Evolutionary conservation across 805 yeast species (phyloP).

Genomic region (Barnettozyma wickerhamii): DNA sequence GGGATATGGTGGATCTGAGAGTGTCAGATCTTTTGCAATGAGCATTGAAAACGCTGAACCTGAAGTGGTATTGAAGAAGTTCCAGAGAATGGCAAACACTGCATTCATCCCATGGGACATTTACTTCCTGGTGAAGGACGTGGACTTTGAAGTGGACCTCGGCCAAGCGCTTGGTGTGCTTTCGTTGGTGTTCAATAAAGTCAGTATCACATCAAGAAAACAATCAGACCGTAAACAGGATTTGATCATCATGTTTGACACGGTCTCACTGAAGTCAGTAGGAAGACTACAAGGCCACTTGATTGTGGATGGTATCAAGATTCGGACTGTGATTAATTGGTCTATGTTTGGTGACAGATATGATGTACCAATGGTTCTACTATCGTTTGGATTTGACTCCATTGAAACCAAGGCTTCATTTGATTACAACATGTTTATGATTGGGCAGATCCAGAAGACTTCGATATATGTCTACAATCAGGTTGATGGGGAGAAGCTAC

Average conservation of each 20-base stretch:
- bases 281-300: constrained; percentile 82
- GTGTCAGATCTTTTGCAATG: constrained; percentile 23
- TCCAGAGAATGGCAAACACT: constrained; percentile 56
- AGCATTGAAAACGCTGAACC: constrained; percentile 5
- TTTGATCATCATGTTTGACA: constrained; percentile 55
- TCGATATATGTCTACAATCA: constrained; percentile 65
- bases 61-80: constrained; percentile 34
- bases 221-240: constrained; percentile 67
- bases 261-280: constrained; percentile 46
- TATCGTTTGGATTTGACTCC: constrained; percentile 51
- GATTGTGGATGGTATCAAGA: constrained; percentile 41
- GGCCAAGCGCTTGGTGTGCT: constrained; percentile 81
- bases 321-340: constrained; percentile 74
- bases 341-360: constrained; percentile 39
- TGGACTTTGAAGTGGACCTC: constrained; percentile 59
- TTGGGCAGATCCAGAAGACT: constrained; percentile 47
- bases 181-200: constrained; percentile 46
- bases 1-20: constrained; percentile 2
- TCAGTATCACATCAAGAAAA: constrained; percentile 70
- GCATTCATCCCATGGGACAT: constrained; percentile 73
- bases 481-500: constrained; percentile 39
- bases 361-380: constrained; percentile 62
- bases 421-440: constrained; percentile 81
- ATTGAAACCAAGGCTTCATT: constrained; percentile 62
- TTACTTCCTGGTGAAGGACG: constrained; percentile 49